A percentile compares a stretch with the other conserved stretches of the same genome.
Conservation (phyloP, 1,284 basidiomycete species). For the Cutaneotrichosporon spelunceum region DNA sequence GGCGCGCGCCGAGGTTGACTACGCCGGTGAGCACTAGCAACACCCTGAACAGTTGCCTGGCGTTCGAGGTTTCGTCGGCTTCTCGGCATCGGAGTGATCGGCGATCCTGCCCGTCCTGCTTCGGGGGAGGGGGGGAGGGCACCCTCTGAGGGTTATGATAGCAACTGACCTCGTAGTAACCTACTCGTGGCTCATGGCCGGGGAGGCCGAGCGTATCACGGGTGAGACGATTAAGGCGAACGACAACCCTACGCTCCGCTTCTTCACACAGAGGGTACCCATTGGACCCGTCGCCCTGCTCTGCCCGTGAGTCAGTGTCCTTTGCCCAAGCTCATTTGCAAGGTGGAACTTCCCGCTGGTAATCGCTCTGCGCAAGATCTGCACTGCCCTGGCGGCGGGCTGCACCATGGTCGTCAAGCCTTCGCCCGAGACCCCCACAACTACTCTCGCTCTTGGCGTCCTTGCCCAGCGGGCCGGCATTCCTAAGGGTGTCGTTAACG, state of each 20-base stretch:
- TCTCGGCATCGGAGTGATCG: not conserved
- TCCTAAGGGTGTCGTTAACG: slow-evolving; percentile 84
- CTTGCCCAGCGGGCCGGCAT: slow-evolving; percentile 57
- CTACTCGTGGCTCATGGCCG: slow-evolving; percentile 46
- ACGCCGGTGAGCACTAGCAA: slow-evolving; percentile 42
- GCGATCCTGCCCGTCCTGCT: not conserved
- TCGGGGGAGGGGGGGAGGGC: not conserved
- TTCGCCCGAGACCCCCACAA: slow-evolving; percentile 81
- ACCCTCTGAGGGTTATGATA: not conserved
- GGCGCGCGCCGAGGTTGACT: slow-evolving; percentile 70
- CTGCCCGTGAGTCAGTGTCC: slow-evolving; percentile 30
- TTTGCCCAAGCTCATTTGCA: not conserved
- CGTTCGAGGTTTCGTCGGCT: too few species aligned
- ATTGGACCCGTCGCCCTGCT: slow-evolving; percentile 58
- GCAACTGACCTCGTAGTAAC: slow-evolving; percentile 11
- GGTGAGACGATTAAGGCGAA: slow-evolving; percentile 59
- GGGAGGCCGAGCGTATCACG: slow-evolving; percentile 68
- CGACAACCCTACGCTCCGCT: slow-evolving; percentile 24
- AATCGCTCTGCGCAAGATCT: slow-evolving; percentile 70
- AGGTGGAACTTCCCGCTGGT: slow-evolving; percentile 78
- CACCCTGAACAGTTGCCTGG: not conserved
- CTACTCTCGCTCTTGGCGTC: slow-evolving; percentile 64
- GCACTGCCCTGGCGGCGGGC: slow-evolving; percentile 71
- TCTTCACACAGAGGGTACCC: slow-evolving; percentile 57
- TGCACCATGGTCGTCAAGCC: slow-evolving; percentile 57